Percentiles rank a stretch among this genome's conserved stretches.
Evolutionary conservation across 805 yeast genomes (phyloP).

Genomic region (Kodamaea laetipori): DNA sequence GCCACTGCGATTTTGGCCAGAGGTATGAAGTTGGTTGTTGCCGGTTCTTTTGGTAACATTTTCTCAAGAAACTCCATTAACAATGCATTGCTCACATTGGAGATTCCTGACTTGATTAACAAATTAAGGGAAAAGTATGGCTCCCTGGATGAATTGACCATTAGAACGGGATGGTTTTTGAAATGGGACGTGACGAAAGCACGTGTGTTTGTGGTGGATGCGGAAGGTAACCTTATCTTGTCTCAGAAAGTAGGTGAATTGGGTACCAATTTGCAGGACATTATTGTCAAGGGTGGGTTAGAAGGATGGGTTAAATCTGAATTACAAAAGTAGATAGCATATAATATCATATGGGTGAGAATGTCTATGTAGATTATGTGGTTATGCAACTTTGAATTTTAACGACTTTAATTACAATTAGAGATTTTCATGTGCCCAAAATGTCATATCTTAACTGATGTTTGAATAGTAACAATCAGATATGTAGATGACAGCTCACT

Average conservation of each 20-base stretch:
- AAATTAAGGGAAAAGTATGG: constrained; percentile 70
- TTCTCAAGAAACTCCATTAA: constrained; percentile 95
- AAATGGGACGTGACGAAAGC: constrained; percentile 92
- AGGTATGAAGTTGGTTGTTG: constrained; percentile 88
- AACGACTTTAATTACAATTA: too few relatives aligned
- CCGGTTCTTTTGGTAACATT: constrained; percentile 97
- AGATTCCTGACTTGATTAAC: constrained; percentile 84
- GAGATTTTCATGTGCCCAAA: too few relatives aligned
- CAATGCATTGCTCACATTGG: constrained; percentile 91
- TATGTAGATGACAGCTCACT: too few relatives aligned
- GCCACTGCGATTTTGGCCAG: constrained; percentile 97
- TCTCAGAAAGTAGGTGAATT: constrained; percentile 92
- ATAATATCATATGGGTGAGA: too few relatives aligned
- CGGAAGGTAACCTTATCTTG: constrained; percentile 60
- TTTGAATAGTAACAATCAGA: too few relatives aligned
- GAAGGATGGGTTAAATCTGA: constrained; percentile 97
- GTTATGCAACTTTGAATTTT: too few relatives aligned
- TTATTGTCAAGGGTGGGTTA: constrained; percentile 94
- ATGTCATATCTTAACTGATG: too few relatives aligned
- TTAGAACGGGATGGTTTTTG: constrained; percentile 92
- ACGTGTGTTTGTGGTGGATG: constrained; percentile 74
- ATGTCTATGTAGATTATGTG: background rate
- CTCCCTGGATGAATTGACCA: constrained; percentile 69
- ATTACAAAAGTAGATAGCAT: constrained; percentile 26
- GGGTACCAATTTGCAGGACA: constrained; percentile 94